A percentile compares a stretch with the other conserved stretches of the same genome.
phyloP scores from a whole-genome alignment of 192 early-diverging fungal species.

The Backusella mclennaniae region DNA sequence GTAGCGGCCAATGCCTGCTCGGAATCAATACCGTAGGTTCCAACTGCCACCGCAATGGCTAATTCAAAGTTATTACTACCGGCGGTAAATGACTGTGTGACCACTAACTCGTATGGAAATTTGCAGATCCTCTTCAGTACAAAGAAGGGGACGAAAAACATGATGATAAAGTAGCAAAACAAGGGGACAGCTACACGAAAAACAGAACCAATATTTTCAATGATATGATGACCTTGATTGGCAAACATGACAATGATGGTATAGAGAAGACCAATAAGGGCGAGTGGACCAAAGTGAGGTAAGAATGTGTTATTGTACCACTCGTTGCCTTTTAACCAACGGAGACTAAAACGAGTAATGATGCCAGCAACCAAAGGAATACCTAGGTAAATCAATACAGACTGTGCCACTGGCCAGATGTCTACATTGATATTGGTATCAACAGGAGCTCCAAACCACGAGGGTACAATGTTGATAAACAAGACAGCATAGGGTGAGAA shows the following conservation, averaged over 20 bases:
- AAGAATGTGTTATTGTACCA: conserved; percentile 62
- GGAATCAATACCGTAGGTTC: conserved; percentile 64
- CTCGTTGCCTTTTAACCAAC: conserved; percentile 20
- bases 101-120: conserved; percentile 45
- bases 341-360: conserved; percentile 49
- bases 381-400: conserved; percentile 66
- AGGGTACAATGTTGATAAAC: conserved; percentile 51
- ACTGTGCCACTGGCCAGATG: conserved; percentile 54
- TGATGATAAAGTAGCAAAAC: conserved; percentile 58
- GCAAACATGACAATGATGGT: conserved; percentile 76
- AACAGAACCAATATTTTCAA: conserved; percentile 59
- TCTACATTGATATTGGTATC: conserved; percentile 34
- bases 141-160: conserved; percentile 51
- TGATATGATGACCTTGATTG: conserved; percentile 57
- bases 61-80: conserved; percentile 73
- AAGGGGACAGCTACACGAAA: conserved; percentile 61
- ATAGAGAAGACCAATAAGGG: conserved; percentile 60
- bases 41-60: conserved; percentile 71
- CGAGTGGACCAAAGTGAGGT: conserved; percentile 50
- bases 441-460: conserved; percentile 25
- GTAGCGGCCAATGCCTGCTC: conserved; percentile 60
- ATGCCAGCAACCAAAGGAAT: conserved; percentile 61
- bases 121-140: conserved; percentile 32
- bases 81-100: conserved; percentile 65
- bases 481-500: conserved; percentile 62